phyloP scores from a whole-genome alignment of 2,329 filamentous ascomycete genomes.

The Leptographium procerum region DNA sequence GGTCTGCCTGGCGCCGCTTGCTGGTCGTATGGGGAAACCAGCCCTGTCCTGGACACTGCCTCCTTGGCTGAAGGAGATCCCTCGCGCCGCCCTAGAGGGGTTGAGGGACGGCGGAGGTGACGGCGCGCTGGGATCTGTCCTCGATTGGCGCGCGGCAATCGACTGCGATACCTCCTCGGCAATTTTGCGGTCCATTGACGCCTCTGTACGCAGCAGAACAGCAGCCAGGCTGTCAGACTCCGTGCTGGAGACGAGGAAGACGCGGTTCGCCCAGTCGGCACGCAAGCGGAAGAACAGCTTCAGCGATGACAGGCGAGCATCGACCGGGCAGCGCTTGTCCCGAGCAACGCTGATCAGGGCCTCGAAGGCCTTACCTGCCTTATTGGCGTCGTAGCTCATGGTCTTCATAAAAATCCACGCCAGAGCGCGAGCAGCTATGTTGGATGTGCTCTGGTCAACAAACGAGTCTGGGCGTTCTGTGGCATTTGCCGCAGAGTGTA shows the following conservation, averaged over 20 bases:
- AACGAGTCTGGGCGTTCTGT: constrained; percentile 17
- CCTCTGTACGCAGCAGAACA: constrained; percentile 54
- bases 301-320: constrained; percentile 63
- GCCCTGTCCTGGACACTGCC: neutral
- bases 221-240: constrained; percentile 66
- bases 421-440: constrained; percentile 60
- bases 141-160: constrained; percentile 26
- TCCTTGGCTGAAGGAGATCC: constrained; percentile 39
- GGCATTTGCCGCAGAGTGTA: constrained; percentile 17
- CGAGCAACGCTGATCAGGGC: constrained; percentile 53
- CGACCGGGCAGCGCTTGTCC: constrained; percentile 47
- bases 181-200: constrained; percentile 37
- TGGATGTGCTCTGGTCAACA: constrained; percentile 45
- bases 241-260: constrained; percentile 59
- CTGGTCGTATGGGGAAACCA: constrained; percentile 25
- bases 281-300: constrained; percentile 73
- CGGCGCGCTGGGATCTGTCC: constrained; percentile 28
- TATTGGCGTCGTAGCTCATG: constrained; percentile 53
- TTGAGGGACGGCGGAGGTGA: constrained; percentile 27
- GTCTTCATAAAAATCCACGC: constrained; percentile 66
- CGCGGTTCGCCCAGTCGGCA: constrained; percentile 66
- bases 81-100: constrained; percentile 19
- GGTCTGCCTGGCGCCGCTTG: constrained; percentile 25
- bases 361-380: constrained; percentile 52
- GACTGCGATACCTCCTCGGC: constrained; percentile 38